Percentiles rank a stretch among this genome's conserved stretches.
These are phyloP conservation scores for Agaricus blazei DNA, from an alignment of 768 basidiomycete genomes.

Conservation along the genomic window DNA sequence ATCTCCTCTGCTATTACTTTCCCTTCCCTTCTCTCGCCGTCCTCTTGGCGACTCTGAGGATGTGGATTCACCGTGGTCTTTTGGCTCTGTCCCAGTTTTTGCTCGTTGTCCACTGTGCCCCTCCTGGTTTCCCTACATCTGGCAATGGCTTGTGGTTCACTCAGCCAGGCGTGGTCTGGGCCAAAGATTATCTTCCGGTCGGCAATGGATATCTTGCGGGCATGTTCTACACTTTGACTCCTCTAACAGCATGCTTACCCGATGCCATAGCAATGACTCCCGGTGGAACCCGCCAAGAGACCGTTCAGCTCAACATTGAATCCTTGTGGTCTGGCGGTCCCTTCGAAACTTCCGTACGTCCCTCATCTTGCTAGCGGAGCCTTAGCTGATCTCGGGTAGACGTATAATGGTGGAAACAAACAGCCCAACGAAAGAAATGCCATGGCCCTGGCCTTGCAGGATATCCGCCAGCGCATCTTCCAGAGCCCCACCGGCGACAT, in stretches of 20 bases:
- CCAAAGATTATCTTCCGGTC: slow-evolving; percentile 57
- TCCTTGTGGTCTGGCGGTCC: slow-evolving; percentile 75
- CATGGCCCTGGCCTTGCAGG: slow-evolving; percentile 45
- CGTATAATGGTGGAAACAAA: slow-evolving; percentile 71
- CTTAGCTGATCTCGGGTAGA: slow-evolving; percentile 23
- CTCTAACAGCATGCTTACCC: not conserved
- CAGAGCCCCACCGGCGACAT: slow-evolving; percentile 54
- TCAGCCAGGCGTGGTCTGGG: slow-evolving; percentile 48
- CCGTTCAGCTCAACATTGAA: slow-evolving; percentile 68
- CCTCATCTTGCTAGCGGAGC: not conserved
- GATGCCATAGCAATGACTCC: slow-evolving; percentile 50
- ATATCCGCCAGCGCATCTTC: slow-evolving; percentile 54
- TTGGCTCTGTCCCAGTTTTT: slow-evolving; percentile 19
- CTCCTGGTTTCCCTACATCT: slow-evolving; percentile 54
- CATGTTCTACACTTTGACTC: slow-evolving; percentile 17
- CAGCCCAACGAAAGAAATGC: slow-evolving; percentile 34
- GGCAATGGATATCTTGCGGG: slow-evolving; percentile 73
- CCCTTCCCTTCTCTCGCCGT: slow-evolving; percentile 3
- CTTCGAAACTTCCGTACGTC: slow-evolving; percentile 55
- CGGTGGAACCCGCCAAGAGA: slow-evolving; percentile 56
- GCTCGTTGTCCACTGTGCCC: slow-evolving; percentile 14
- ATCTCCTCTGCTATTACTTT: not conserved
- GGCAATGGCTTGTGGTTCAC: slow-evolving; percentile 79
- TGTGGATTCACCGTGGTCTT: slow-evolving; percentile 20
- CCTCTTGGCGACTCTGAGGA: slow-evolving; percentile 11